phyloP scores from a whole-genome alignment of 2,329 filamentous ascomycete genomes.

The Claviceps sp. region DNA sequence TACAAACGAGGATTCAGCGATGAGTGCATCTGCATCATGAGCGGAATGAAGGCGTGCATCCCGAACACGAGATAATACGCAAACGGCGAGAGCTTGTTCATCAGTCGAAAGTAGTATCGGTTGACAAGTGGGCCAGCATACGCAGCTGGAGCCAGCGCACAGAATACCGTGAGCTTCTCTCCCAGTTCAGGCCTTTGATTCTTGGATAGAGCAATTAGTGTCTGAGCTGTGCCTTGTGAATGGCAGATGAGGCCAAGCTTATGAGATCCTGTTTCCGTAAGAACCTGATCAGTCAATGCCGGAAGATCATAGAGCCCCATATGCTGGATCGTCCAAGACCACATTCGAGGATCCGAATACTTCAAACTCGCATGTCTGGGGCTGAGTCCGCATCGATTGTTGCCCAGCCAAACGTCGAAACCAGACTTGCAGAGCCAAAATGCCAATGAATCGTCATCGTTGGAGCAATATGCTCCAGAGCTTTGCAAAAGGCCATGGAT shows the following conservation, averaged over 20 bases:
- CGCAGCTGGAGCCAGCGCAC: conserved; percentile 76
- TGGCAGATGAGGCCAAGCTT: conserved; percentile 78
- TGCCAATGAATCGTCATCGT: conserved; percentile 78
- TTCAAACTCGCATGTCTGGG: conserved; percentile 62
- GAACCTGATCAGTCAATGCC: conserved; percentile 64
- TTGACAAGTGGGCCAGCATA: conserved; percentile 79
- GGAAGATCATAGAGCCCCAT: conserved; percentile 86
- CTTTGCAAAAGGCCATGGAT: conserved; percentile 84
- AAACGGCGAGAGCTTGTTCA: conserved; percentile 62
- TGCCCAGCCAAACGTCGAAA: conserved; percentile 91
- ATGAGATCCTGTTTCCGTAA: conserved; percentile 68
- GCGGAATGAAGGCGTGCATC: conserved; percentile 82
- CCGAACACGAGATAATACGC: conserved; percentile 77
- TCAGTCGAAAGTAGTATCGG: conserved; percentile 85
- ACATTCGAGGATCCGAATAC: conserved; percentile 76
- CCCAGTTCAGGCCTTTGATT: conserved; percentile 79
- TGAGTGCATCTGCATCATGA: conserved; percentile 78
- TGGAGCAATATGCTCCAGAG: conserved; percentile 76
- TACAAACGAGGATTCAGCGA: conserved; percentile 55
- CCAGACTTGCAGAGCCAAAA: conserved; percentile 88
- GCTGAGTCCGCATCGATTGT: conserved; percentile 77
- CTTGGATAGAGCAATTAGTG: conserved; percentile 76
- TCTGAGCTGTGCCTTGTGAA: conserved; percentile 83
- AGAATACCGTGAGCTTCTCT: conserved; percentile 75
- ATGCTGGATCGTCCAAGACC: conserved; percentile 90